Conservation (phyloP, 1,284 basidiomycete genomes). For the Phylloporus gajari region DNA sequence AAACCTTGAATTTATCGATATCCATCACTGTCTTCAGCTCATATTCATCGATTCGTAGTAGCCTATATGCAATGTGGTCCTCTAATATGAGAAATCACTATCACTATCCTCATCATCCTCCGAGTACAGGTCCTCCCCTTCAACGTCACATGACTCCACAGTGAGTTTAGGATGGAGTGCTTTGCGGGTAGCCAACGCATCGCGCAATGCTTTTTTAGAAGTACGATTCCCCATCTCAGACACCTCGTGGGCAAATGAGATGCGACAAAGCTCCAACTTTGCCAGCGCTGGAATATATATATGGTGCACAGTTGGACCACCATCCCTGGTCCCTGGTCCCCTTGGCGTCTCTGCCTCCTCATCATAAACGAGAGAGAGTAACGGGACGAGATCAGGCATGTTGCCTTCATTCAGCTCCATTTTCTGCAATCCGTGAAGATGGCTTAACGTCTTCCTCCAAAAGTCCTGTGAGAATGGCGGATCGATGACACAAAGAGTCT, state of each 20-base stretch:
- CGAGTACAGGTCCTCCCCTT: no score
- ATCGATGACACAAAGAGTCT: background rate
- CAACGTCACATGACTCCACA: background rate
- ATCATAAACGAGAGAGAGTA: background rate
- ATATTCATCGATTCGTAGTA: no score
- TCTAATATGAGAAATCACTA: no score
- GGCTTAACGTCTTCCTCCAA: background rate
- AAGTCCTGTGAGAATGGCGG: background rate
- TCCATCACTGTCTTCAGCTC: no score
- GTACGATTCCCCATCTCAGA: background rate
- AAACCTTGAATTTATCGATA: no score
- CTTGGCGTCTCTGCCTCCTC: no score
- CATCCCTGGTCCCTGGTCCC: no score
- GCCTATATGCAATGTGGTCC: no score
- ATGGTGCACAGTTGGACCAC: no score
- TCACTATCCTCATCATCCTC: no score
- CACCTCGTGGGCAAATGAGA: background rate
- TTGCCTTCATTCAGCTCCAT: background rate
- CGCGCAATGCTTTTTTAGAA: background rate
- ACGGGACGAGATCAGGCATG: background rate
- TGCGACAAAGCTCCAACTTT: background rate
- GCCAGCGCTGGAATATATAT: background rate
- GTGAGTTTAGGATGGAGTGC: background rate
- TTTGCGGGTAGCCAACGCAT: background rate
- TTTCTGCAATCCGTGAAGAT: background rate